A percentile compares a stretch with the other conserved stretches of the same genome.
Evolutionary conservation across 2,329 filamentous ascomycete genomes (phyloP).

Genomic region (Alternaria sp.): DNA sequence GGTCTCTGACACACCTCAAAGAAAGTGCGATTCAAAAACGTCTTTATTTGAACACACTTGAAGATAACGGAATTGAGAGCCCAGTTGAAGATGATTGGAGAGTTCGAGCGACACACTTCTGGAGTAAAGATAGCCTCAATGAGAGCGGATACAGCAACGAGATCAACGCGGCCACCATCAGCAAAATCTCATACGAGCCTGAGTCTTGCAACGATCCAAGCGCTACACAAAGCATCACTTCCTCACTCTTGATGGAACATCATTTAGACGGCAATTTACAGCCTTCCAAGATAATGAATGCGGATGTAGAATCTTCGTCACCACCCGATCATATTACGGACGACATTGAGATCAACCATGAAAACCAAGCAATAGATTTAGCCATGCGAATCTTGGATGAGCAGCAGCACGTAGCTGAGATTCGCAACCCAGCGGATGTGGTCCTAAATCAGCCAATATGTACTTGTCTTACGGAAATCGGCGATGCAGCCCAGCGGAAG

Average conservation of each 20-base stretch:
- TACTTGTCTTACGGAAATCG: background rate
- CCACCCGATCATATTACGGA: background rate
- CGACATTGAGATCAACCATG: background rate
- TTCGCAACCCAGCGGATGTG: background rate
- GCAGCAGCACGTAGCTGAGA: background rate
- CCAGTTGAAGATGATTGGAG: background rate
- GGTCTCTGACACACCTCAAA: constrained; percentile 1
- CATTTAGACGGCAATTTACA: background rate
- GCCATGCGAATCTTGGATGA: background rate
- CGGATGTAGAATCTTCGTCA: background rate
- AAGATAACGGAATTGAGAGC: background rate
- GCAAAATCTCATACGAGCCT: background rate
- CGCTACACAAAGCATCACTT: background rate
- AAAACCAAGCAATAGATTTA: background rate
- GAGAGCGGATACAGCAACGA: background rate
- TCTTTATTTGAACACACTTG: background rate
- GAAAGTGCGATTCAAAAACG: background rate
- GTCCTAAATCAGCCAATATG: background rate
- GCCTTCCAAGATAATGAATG: background rate
- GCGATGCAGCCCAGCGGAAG: background rate
- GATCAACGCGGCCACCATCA: background rate
- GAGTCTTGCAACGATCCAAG: background rate
- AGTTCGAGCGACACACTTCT: background rate
- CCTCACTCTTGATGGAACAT: background rate
- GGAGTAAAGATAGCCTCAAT: background rate